Conservation (phyloP, 2,329 filamentous ascomycete species). For the Whalleya microplaca region DNA sequence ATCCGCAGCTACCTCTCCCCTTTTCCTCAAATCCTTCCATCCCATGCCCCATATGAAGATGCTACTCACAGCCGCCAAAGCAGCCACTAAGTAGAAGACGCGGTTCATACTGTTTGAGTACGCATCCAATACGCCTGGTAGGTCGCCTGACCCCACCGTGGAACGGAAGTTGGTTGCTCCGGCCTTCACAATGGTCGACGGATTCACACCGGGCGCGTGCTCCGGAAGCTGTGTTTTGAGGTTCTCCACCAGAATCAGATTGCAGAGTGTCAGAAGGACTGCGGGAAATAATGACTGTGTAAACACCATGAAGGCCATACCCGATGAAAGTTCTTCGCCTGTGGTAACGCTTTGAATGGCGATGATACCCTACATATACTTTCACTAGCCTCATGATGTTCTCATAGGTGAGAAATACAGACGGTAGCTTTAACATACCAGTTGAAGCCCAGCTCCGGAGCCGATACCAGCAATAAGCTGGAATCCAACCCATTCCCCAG, state of each 20-base stretch:
- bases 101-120: constrained; percentile 44
- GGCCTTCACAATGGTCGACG: constrained; percentile 42
- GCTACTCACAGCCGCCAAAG: constrained; percentile 37
- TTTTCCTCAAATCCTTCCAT: constrained; percentile 49
- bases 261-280: constrained; percentile 6
- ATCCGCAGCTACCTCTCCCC: constrained; percentile 7
- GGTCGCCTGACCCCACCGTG: constrained; percentile 35
- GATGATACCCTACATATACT: constrained; percentile 4
- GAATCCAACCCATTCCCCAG: constrained; percentile 12
- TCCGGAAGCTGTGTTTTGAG: constrained; percentile 37
- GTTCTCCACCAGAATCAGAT: constrained; percentile 36
- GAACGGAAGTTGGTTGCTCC: constrained; percentile 46
- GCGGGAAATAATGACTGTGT: constrained; percentile 15
- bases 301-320: constrained; percentile 20
- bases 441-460: constrained; percentile 5
- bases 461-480: constrained; percentile 9
- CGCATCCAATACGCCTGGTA: constrained; percentile 43
- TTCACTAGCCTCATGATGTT: no score
- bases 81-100: constrained; percentile 46
- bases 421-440: not conserved
- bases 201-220: constrained; percentile 37
- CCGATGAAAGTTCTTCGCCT: constrained; percentile 6
- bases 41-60: constrained; percentile 48
- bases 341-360: constrained; percentile 3
- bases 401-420: not conserved